Evolutionary conservation across 805 yeast species (phyloP), one percentile per base, ranked within the genome.

Genomic region (Clavispora fructus): DNA sequence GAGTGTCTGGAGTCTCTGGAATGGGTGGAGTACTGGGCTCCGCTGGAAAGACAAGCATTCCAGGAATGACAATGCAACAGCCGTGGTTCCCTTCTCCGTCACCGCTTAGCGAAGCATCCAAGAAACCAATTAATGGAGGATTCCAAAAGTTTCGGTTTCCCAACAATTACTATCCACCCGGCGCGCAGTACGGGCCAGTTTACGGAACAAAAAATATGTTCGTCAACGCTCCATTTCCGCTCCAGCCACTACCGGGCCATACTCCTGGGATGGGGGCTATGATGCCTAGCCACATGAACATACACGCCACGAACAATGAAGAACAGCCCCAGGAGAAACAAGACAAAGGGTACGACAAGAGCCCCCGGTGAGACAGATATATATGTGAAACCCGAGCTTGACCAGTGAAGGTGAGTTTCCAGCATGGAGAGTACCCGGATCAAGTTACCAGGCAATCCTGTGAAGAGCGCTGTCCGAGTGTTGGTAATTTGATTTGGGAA

Each of bases 101-200:
- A 16, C 39, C 17, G 11, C 26, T 9, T 40, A 43, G 13, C 26
- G 40, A 37, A 12, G 29, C 16, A 12, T 37, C 40, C 11, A 23
- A 33, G 37, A 33, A 33, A 11, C 37, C 13, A 9, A 11, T 16
- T 25, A 33, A 17, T 17, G 23, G 14, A 14, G 28, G 17, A 8
- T 53, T 53, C 41, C 57, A 51, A 41, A 53, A 53, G 39, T 55
- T 53, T 41, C 43, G 59, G n/a, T 25, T 55, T 13, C 39, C 40
- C 14, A 32, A 35, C 30, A 41, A 26, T 28, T 33, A 41, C 40
- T 16, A 27, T n/a, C 44, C 43, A 8, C 26, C 33, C 1, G 43
- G 38, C 19, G 8, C 37, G 9, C 25, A 31, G 30, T 35, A 31
- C 28, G 44, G 40, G 9, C 33, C 44, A 11, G 33, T 26, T 2